Evolutionary conservation across 495 filamentous ascomycete genomes (phyloP).

Genomic region (Wilcoxina mikolae): DNA sequence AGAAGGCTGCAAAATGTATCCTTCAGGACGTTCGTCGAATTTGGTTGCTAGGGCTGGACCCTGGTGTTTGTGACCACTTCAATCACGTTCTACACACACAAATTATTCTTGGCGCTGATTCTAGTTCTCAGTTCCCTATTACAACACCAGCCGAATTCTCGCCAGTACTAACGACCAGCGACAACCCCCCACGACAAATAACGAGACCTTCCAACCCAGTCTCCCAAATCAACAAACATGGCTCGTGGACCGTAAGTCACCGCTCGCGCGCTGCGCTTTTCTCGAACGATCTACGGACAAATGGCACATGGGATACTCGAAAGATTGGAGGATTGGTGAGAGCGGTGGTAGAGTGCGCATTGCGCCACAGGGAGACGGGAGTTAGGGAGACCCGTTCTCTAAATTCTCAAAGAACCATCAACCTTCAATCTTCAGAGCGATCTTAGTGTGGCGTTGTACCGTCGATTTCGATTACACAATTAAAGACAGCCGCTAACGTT

Average conservation of each 20-base stretch:
- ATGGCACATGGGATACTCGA: not conserved
- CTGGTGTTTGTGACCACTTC: too few relatives aligned
- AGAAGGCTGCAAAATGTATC: too few relatives aligned
- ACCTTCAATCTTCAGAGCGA: not conserved
- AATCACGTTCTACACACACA: too few relatives aligned
- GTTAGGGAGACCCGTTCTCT: not conserved
- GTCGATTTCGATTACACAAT: not conserved
- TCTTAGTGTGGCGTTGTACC: not conserved
- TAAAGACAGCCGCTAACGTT: not conserved
- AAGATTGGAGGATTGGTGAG: not conserved
- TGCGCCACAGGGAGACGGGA: not conserved
- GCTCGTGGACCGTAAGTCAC: slow-evolving; percentile 28
- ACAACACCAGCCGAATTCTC: too few relatives aligned
- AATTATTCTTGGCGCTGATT: too few relatives aligned
- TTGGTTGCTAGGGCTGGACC: too few relatives aligned
- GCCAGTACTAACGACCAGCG: not conserved
- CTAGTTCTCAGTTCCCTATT: too few relatives aligned
- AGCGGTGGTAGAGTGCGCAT: not conserved
- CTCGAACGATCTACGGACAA: not conserved
- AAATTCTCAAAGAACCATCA: not conserved
- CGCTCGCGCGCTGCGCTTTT: too few relatives aligned
- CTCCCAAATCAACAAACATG: slow-evolving; percentile 23
- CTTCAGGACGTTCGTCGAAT: too few relatives aligned
- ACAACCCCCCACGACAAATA: not conserved
- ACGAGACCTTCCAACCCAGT: slow-evolving; percentile 3